Percentiles rank a stretch among this genome's conserved stretches.
These are phyloP conservation scores for Planoprotostelium fungivorum DNA, from an alignment of 78 protist genomes.

Conservation along the genomic window DNA sequence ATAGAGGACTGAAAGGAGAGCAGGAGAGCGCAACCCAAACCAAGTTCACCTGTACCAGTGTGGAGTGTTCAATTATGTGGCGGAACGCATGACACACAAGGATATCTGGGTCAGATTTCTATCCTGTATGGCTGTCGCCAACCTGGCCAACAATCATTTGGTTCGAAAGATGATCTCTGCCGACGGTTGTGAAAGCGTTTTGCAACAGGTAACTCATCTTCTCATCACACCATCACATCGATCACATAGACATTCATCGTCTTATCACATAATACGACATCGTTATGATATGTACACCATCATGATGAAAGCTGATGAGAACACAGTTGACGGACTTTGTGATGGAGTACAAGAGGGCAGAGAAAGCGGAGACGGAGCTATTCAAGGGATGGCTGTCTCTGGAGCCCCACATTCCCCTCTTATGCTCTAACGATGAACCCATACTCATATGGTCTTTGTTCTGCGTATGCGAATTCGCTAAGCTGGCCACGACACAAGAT, in stretches of 20 bases:
- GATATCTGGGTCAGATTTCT: neutral
- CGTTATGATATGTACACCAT: neutral
- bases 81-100: neutral
- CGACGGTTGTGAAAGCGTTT: neutral
- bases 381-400: neutral
- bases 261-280: no score
- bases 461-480: neutral
- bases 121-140: neutral
- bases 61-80: neutral
- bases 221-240: no score
- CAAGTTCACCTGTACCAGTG: neutral
- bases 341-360: neutral
- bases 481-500: neutral
- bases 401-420: neutral
- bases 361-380: neutral
- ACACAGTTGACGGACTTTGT: neutral
- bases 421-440: neutral
- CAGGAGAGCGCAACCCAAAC: neutral
- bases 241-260: no score
- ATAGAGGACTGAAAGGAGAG: neutral
- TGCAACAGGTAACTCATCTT: conserved; percentile 1
- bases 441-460: neutral
- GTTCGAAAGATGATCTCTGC: neutral
- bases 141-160: neutral
- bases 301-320: neutral